phyloP scores from a whole-genome alignment of 441 rosid genomes.

The Gossypium lobatum region DNA sequence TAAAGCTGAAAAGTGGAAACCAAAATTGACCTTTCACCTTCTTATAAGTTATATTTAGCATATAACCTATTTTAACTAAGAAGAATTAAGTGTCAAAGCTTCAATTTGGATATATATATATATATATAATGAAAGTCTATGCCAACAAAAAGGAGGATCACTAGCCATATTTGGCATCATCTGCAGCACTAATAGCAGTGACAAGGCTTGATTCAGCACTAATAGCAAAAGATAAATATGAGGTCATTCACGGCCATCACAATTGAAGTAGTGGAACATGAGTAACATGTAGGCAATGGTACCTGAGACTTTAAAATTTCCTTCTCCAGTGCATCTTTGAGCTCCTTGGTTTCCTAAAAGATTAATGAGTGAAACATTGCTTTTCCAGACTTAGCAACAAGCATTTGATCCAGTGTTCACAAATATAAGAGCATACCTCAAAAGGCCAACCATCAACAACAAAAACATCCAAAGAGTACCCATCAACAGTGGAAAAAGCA shows the following conservation, averaged over 20 bases:
- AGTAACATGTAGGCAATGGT: constrained; percentile 14
- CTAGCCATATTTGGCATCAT: constrained; percentile 4
- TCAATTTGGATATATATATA: not conserved
- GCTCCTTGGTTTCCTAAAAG: constrained; percentile 65
- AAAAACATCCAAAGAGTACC: constrained; percentile 84
- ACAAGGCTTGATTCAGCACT: not conserved
- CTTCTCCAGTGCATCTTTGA: constrained; percentile 56
- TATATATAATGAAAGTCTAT: not conserved
- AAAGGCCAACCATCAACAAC: constrained; percentile 95
- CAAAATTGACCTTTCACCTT: not conserved
- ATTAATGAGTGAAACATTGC: constrained; percentile 2
- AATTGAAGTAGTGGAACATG: not conserved
- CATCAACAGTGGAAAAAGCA: constrained; percentile 84
- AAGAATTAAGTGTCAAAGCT: not conserved
- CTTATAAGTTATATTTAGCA: not conserved
- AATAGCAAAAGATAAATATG: not conserved
- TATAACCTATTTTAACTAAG: not conserved
- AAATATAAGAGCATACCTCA: constrained; percentile 45
- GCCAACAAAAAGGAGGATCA: not conserved
- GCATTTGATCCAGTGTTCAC: not conserved
- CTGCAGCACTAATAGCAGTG: not conserved
- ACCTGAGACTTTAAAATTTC: constrained; percentile 75
- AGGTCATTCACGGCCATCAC: not conserved
- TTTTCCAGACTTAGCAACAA: constrained; percentile 4
- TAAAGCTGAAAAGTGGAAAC: not conserved